Percentiles rank a stretch among this genome's conserved stretches.
Conservation (phyloP, 805 yeast genomes). For the Saturnispora silvae region DNA sequence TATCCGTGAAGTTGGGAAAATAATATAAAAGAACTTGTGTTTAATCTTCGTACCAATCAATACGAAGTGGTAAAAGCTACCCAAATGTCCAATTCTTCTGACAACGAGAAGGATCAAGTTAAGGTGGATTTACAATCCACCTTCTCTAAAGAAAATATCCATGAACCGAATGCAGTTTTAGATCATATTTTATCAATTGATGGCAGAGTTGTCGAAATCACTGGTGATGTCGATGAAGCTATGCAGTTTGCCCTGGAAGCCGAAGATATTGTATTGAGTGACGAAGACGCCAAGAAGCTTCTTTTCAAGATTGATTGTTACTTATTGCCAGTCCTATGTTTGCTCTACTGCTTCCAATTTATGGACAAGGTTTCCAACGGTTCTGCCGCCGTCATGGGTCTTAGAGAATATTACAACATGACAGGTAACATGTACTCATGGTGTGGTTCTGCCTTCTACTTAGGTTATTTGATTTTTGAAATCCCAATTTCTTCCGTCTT, state of each 20-base stretch:
- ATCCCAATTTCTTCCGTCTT: conserved; percentile 36
- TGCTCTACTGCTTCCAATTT: conserved; percentile 40
- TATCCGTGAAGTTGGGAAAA: too few species aligned
- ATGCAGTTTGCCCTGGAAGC: conserved; percentile 9
- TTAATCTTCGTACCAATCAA: too few species aligned
- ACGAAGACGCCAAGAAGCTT: conserved; percentile 6
- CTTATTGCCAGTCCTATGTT: conserved; percentile 40
- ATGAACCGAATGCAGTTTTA: neutral
- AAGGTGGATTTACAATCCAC: neutral
- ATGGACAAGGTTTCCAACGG: conserved; percentile 50
- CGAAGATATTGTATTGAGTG: conserved; percentile 6
- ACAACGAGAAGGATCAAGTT: neutral
- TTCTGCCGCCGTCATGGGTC: conserved; percentile 49
- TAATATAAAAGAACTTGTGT: too few species aligned
- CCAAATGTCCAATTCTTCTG: neutral
- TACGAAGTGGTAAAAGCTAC: too few species aligned
- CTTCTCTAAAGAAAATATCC: conserved; percentile 7
- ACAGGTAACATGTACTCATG: conserved; percentile 28
- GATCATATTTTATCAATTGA: neutral
- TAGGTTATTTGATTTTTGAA: conserved; percentile 43
- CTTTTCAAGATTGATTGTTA: conserved; percentile 37
- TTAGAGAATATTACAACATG: conserved; percentile 40
- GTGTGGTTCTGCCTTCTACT: conserved; percentile 20
- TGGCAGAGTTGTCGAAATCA: conserved; percentile 5
- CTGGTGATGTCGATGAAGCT: conserved; percentile 11